These are phyloP conservation scores for Sclerospora graminicola DNA, from an alignment of 352 stramenopile species.

Conservation along the genomic window DNA sequence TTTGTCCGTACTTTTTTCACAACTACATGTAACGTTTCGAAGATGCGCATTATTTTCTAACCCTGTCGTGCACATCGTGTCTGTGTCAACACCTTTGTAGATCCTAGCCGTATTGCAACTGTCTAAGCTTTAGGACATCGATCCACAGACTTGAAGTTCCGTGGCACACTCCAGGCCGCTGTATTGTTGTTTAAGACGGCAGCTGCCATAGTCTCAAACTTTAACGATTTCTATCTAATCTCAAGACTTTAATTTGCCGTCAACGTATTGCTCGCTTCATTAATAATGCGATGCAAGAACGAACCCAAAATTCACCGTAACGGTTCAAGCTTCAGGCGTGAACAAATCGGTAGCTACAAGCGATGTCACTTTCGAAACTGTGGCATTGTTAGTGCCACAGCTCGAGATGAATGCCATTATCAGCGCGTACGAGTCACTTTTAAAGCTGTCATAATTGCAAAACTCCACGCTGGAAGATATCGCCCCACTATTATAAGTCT, in stretches of 20 bases:
- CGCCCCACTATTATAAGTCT: too few relatives aligned
- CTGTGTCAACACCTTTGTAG: constrained; percentile 33
- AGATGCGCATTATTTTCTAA: constrained; percentile 26
- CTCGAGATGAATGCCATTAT: constrained; percentile 30
- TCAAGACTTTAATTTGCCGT: constrained; percentile 32
- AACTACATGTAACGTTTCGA: constrained; percentile 28
- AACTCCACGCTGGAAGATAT: constrained; percentile 37
- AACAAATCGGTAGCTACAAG: constrained; percentile 29
- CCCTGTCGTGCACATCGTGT: constrained; percentile 35
- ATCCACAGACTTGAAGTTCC: constrained; percentile 31
- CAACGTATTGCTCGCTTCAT: constrained; percentile 29
- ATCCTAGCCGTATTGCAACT: constrained; percentile 51
- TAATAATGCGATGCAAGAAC: constrained; percentile 38
- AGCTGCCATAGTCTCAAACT: constrained; percentile 26
- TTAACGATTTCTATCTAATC: constrained; percentile 34
- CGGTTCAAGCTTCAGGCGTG: constrained; percentile 30
- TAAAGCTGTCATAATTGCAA: constrained; percentile 52
- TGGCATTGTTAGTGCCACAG: constrained; percentile 33
- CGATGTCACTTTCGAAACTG: constrained; percentile 29
- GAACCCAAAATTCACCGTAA: constrained; percentile 36
- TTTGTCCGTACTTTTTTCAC: constrained; percentile 35
- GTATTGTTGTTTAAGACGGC: constrained; percentile 19
- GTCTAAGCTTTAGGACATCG: constrained; percentile 34
- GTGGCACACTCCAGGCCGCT: constrained; percentile 38
- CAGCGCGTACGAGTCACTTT: constrained; percentile 23